These are phyloP conservation scores for Ogataea pini DNA, from an alignment of 805 yeast genomes.

Conservation along the genomic window DNA sequence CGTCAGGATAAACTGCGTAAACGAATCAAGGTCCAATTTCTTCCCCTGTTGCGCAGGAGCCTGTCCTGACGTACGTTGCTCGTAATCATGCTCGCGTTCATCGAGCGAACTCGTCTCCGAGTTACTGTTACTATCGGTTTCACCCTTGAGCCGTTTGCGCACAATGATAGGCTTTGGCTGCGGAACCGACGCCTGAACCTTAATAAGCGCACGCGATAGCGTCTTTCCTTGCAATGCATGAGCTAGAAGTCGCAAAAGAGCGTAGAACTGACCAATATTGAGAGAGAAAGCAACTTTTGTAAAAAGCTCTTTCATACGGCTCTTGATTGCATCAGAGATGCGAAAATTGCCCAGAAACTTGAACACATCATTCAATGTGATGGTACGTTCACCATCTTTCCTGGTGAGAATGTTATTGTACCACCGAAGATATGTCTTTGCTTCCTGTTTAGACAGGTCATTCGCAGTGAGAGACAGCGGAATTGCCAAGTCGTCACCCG, in stretches of 20 bases:
- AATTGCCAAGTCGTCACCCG: slow-evolving; percentile 42
- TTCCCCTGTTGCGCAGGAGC: slow-evolving; percentile 16
- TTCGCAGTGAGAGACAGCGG: slow-evolving; percentile 66
- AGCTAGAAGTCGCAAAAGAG: slow-evolving; percentile 74
- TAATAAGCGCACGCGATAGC: slow-evolving; percentile 57
- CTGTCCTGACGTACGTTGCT: neutral
- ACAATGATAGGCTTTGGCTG: slow-evolving; percentile 77
- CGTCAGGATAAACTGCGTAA: slow-evolving; percentile 79
- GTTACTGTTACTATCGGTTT: slow-evolving; percentile 36
- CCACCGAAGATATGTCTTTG: slow-evolving; percentile 89
- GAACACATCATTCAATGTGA: slow-evolving; percentile 76
- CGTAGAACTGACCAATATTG: slow-evolving; percentile 90
- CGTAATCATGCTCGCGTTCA: slow-evolving; percentile 2
- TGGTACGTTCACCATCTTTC: slow-evolving; percentile 57
- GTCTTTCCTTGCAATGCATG: slow-evolving; percentile 55
- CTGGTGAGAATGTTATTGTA: slow-evolving; percentile 80
- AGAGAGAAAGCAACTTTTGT: slow-evolving; percentile 58
- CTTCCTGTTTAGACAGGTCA: slow-evolving; percentile 75
- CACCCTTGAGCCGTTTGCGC: slow-evolving; percentile 51
- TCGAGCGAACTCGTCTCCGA: slow-evolving; percentile 20
- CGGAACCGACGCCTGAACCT: slow-evolving; percentile 64
- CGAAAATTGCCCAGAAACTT: slow-evolving; percentile 77
- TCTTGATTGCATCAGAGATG: slow-evolving; percentile 51
- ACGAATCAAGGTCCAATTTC: slow-evolving; percentile 78
- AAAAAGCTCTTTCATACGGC: slow-evolving; percentile 51